A percentile compares a stretch with the other conserved stretches of the same genome.
phyloP scores from a whole-genome alignment of 2,329 filamentous ascomycete species.

The Diplodia intermedia region DNA sequence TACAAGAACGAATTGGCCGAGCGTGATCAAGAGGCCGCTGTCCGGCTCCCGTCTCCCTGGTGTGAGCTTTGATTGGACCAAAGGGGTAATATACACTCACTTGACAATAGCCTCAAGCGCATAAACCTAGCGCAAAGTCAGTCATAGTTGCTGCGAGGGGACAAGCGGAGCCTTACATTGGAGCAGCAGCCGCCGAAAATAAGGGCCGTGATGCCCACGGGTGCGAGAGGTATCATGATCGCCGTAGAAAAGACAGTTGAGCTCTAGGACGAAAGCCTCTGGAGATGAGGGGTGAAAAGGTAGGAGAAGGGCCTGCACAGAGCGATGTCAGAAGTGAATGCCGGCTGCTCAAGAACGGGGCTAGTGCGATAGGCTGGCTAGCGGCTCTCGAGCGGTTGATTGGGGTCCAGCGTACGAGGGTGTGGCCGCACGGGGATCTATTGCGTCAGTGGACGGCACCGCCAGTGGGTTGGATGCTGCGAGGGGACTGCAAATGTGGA shows the following conservation, averaged over 20 bases:
- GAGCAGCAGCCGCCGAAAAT: slow-evolving; percentile 97
- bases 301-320: neutral
- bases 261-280: neutral
- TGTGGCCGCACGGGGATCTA: neutral
- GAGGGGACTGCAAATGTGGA: neutral
- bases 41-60: slow-evolving; percentile 74
- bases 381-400: neutral
- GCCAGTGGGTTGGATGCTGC: neutral
- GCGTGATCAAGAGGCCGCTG: slow-evolving; percentile 71
- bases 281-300: neutral
- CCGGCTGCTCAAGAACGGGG: neutral
- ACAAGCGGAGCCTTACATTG: slow-evolving; percentile 67
- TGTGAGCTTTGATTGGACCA: slow-evolving; percentile 35
- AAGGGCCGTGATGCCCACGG: slow-evolving; percentile 70
- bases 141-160: neutral
- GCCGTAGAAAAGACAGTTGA: neutral
- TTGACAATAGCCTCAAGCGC: slow-evolving; percentile 94
- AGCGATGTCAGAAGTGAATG: neutral
- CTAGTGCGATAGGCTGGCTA: neutral
- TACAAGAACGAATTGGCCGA: slow-evolving; percentile 65
- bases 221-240: slow-evolving; percentile 42
- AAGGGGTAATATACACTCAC: slow-evolving; percentile 59
- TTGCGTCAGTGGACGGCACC: neutral
- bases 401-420: neutral
- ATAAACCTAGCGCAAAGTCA: slow-evolving; percentile 70